A percentile compares a stretch with the other conserved stretches of the same genome.
Conservation (phyloP, 148 eudicot genomes). For the Polygonum maritimum region DNA sequence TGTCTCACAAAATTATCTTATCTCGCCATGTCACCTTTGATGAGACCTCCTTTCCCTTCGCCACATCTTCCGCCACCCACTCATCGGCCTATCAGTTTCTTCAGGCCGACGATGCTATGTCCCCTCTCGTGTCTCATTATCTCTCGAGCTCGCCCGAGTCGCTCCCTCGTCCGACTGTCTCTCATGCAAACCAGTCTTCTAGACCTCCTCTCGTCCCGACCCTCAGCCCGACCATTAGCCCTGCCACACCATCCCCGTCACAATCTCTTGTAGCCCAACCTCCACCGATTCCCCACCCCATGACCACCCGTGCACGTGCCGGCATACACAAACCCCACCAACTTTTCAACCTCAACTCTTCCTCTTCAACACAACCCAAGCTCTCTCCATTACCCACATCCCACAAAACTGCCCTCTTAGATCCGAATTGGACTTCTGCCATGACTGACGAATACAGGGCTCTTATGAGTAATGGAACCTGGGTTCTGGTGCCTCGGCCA, state of each 20-base stretch:
- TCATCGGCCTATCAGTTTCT: background rate
- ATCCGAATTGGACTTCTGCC: background rate
- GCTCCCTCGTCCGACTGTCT: too few relatives aligned
- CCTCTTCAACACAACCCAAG: background rate
- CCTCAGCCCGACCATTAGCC: background rate
- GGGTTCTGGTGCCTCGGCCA: background rate
- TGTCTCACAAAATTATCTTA: background rate
- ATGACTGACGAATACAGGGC: background rate
- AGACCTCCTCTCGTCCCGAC: too few relatives aligned
- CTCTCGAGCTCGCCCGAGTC: too few relatives aligned
- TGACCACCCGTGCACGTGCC: background rate
- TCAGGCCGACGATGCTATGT: background rate
- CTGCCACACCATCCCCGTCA: background rate
- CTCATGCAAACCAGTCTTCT: too few relatives aligned
- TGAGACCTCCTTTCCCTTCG: background rate
- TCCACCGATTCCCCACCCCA: background rate
- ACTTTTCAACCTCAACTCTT: background rate
- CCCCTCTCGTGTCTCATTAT: too few relatives aligned
- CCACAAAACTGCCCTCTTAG: background rate
- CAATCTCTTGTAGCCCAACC: background rate
- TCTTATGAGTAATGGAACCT: background rate
- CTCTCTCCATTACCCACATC: background rate
- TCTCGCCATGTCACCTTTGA: constrained; percentile 17
- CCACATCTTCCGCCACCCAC: background rate
- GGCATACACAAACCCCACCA: background rate